Evolutionary conservation across 2,329 filamentous ascomycete species (phyloP), one percentile per base, ranked within the genome.

Genomic region (Cladophialophora chaetospira): DNA sequence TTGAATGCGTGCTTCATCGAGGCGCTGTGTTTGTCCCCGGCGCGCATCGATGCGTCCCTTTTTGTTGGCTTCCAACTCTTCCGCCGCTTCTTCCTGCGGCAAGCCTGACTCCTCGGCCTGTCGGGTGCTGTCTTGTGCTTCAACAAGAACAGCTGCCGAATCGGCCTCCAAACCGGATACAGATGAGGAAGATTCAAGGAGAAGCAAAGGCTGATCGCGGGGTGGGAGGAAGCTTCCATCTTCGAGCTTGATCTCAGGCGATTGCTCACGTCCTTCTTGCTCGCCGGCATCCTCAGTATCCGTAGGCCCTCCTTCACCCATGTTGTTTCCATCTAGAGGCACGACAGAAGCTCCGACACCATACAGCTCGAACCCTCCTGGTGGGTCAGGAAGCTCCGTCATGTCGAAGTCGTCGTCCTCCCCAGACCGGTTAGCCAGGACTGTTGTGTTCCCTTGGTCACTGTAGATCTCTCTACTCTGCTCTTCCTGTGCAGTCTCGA

Each of bases 281-380:
- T 33, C 15, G 17, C 15, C 3, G 5, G 5, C 15, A 19, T 15
- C n/a, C n/a, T n/a, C 15, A 11, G 9, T 5, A 15, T 8, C 17
- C 8, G 17, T 5, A 21, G 17, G 23, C 8, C 13, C 54, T 35
- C 23, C 40, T 11, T 3, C 26, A 17, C 13, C 15, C 6, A 9
- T 25, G 19, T 26, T 19, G 13, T 46, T 33, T 26, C 43, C 55
- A 5, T 43, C n/a, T 1, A 53, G 23, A 52, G 21, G 15, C 19
- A 57, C 33, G 10, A n/a, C 48, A 19, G 57, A 42, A 15, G 40
- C 50, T 21, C 54, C 53, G 15, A 62, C 13, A 17, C 47, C 23
- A 40, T 28, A 26, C 21, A 46, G 55, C n/a, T 65, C 65, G 63
- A 66, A 68, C 8, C 65, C 65, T 31, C 61, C 67, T 35, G 66